Base-by-base conservation (phyloP, 1,284 basidiomycete species). In the Erythrobasidium hasegawianum region DNA sequence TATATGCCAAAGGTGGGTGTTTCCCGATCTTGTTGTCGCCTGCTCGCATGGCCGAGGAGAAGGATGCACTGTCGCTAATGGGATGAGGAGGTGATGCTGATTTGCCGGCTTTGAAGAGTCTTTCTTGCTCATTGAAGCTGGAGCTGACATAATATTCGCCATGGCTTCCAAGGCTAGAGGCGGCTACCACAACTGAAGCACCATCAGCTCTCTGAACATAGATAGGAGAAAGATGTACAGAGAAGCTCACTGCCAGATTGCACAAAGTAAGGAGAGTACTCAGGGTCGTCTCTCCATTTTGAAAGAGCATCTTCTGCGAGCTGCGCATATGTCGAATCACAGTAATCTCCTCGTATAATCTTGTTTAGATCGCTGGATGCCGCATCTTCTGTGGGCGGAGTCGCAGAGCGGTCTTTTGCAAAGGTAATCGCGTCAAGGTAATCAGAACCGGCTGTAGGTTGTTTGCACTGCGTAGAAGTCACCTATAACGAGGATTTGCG, bases 341-440 rank as follows among this genome's bases (percentile, higher is more conserved):
- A 62, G 64, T 79, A 79, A 62, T 80, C 79, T 26, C 53, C 53
- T 33, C 78, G 73, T 18, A 77, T 72, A 84, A 89, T 83, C 78
- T 90, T 87, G 78, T 93, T 94, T 59, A 92, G 80, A 76, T 94
- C 91, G 50, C 86, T 86, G 66, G 87, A 88, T 0, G 90, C 88
- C 1, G 85, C 88, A 75, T 92, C 90, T 9, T 82, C 80, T 0
- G 89, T 88, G 7, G 89, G 89, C 1, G 90, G 75, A 1, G 76
- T 76, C 1, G 75, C 69, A 0, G 88, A 83, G 62, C 86, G 81
- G 74, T 92, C 89, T 68, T 16, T 33, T 27, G 2, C 41, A 45
- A 9, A n/a, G 20, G 13, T 20, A n/a, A 24, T 14, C 26, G 43
- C 22, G 29, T 64, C 38, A 26, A 41, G 14, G 39, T 13, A 8